A percentile compares a stretch with the other conserved stretches of the same genome.
Evolutionary conservation across 306 rosid species (phyloP).

Genomic region (Lathyrus tuberosus): DNA sequence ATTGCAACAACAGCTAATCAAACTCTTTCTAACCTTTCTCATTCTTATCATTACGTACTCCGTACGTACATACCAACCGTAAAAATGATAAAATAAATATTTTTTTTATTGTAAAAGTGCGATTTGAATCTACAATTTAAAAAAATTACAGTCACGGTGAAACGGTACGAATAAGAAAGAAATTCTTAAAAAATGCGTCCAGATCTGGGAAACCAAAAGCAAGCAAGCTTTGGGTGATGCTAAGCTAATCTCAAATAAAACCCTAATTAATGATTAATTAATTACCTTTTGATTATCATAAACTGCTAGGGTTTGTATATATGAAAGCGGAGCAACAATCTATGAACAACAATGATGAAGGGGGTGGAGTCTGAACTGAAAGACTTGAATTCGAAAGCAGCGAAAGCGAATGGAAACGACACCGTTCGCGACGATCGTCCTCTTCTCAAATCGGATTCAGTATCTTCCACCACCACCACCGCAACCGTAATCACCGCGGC

Average conservation of each 20-base stretch:
- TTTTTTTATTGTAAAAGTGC: no score
- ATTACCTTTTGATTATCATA: neutral
- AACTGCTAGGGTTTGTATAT: neutral
- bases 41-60: no score
- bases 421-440: constrained; percentile 61
- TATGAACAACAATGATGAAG: neutral
- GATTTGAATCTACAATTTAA: no score
- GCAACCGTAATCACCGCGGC: constrained; percentile 32
- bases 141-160: no score
- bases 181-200: no score
- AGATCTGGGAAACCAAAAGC: constrained; percentile 3
- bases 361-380: constrained; percentile 68
- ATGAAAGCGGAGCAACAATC: neutral
- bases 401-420: constrained; percentile 2
- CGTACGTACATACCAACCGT: no score
- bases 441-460: constrained; percentile 64
- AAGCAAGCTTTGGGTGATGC: neutral
- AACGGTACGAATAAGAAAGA: no score
- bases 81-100: no score
- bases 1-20: no score
- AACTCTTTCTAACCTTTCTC: no score
- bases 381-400: constrained; percentile 51
- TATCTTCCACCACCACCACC: constrained; percentile 8
- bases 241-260: neutral
- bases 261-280: neutral